phyloP scores from a whole-genome alignment of 352 stramenopile species.

The Plasmopara muralis region DNA sequence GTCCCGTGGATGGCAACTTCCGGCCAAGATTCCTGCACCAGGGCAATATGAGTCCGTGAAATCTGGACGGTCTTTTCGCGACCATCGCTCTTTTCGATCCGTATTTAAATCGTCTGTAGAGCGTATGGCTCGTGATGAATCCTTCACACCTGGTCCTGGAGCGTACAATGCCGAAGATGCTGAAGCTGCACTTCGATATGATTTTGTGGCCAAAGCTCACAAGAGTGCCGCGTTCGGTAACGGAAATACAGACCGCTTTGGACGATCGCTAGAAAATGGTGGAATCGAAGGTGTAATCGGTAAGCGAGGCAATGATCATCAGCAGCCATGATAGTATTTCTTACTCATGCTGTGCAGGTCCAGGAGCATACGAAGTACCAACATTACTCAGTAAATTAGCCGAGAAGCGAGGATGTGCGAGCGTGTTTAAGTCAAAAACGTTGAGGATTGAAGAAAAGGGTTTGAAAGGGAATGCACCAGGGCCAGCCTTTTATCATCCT shows the following conservation, averaged over 20 bases:
- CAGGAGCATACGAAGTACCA: constrained; percentile 44
- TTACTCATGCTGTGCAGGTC: constrained; percentile 23
- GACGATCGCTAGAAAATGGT: constrained; percentile 28
- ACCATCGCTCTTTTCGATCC: constrained; percentile 31
- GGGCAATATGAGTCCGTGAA: constrained; percentile 65
- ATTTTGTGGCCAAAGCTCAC: constrained; percentile 54
- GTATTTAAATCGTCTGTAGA: constrained; percentile 63
- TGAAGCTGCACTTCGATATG: constrained; percentile 54
- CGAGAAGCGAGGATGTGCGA: constrained; percentile 22
- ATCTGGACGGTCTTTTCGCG: constrained; percentile 21
- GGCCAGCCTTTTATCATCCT: constrained; percentile 64
- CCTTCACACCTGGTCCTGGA: constrained; percentile 41
- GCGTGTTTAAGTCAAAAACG: constrained; percentile 37
- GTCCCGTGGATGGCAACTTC: constrained; percentile 42
- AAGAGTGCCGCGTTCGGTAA: constrained; percentile 59
- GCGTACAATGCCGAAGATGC: constrained; percentile 64
- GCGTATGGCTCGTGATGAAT: constrained; percentile 34
- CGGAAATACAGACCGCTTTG: constrained; percentile 52
- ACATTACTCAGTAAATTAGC: constrained; percentile 19
- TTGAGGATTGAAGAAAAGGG: constrained; percentile 21
- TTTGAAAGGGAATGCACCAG: constrained; percentile 27
- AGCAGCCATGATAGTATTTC: neutral
- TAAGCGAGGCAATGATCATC: constrained; percentile 3
- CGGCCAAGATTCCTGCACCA: constrained; percentile 41
- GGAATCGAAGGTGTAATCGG: constrained; percentile 43